Base-by-base conservation (phyloP, 768 basidiomycete genomes). In the Scleroderma bovista region DNA sequence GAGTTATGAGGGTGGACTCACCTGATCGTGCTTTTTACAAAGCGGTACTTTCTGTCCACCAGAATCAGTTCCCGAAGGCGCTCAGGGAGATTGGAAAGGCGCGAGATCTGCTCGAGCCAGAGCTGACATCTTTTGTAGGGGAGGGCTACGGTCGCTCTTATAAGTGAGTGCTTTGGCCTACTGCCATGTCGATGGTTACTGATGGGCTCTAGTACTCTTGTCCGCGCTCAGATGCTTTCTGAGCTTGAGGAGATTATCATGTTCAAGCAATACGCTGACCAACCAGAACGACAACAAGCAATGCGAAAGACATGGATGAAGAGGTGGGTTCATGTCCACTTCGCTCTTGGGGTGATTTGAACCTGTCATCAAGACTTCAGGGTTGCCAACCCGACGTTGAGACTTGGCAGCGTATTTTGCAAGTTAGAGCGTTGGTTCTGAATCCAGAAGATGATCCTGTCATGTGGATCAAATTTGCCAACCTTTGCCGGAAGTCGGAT, bases 401-500 rank as follows among this genome's bases (percentile, higher is more conserved):
- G 68, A 93, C 96, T 5, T 99, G 96, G 96, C 96, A 98, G 65
- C 83, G 95, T 17, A 90, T 98, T 47, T 74, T 99, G 9, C 95
- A 97, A 74, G 93, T 99, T 44, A 81, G 96, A 47, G 92, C 94
- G 0, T 76, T 98, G 46, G 93, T 99, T 19, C 75, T 97, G 23
- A 88, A 82, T 39, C 95, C 96, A 0, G 89, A 89, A 55, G 93
- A 96, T 54, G 93, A 97, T 63, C 91, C 89, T 39, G 80, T 88
- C 41, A 97, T 96, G 84, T 98, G 94, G 93, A 96, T 99, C 69
- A 93, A 96, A 69, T 97, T 99, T 61, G 92, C 95, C 2, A 98
- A 99, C 60, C 74, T 98, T 1, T 98, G 96, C 63, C 89, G 96
- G 46, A 95, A 95, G 69, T 88, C 83, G 16, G 93, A 95, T 44